A percentile compares a stretch with the other conserved stretches of the same genome.
Evolutionary conservation across 768 basidiomycete genomes (phyloP).

Genomic region (Lactifluus hygrophoroides): DNA sequence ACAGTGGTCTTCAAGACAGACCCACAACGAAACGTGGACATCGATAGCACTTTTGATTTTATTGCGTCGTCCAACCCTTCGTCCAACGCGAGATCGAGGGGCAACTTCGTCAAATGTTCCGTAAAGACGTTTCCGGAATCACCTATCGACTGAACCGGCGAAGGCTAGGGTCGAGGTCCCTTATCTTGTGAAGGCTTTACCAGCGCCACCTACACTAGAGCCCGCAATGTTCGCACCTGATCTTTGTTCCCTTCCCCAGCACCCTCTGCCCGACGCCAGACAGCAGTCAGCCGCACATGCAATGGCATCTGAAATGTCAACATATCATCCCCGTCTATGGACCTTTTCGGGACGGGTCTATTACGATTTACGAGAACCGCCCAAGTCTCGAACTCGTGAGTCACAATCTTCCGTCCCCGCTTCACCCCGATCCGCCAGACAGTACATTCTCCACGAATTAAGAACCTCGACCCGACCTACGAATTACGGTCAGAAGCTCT

Average conservation of each 20-base stretch:
- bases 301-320: slow-evolving; percentile 1
- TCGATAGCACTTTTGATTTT: slow-evolving; percentile 95
- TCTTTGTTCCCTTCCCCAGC: not conserved
- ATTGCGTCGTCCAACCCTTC: slow-evolving; percentile 95
- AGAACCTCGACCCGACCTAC: slow-evolving; percentile 94
- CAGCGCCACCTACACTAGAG: slow-evolving; percentile 21
- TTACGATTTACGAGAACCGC: slow-evolving; percentile 2
- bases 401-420: slow-evolving; percentile 28
- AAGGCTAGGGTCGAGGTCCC: slow-evolving; percentile 89
- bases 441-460: slow-evolving; percentile 53
- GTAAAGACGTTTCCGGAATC: no score
- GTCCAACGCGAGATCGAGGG: no score
- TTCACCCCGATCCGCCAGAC: slow-evolving; percentile 22
- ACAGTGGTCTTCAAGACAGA: slow-evolving; percentile 99
- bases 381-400: slow-evolving; percentile 7
- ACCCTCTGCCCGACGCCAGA: not conserved
- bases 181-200: slow-evolving; percentile 54
- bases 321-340: slow-evolving; percentile 6
- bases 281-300: not conserved
- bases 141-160: slow-evolving; percentile 93
- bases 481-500: slow-evolving; percentile 89
- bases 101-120: no score
- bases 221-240: slow-evolving; percentile 12
- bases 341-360: slow-evolving; percentile 7
- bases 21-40: slow-evolving; percentile 94